Evolutionary conservation across 768 basidiomycete genomes (phyloP), one percentile per base, ranked within the genome.

Genomic region (Lactifluus hygrophoroides): DNA sequence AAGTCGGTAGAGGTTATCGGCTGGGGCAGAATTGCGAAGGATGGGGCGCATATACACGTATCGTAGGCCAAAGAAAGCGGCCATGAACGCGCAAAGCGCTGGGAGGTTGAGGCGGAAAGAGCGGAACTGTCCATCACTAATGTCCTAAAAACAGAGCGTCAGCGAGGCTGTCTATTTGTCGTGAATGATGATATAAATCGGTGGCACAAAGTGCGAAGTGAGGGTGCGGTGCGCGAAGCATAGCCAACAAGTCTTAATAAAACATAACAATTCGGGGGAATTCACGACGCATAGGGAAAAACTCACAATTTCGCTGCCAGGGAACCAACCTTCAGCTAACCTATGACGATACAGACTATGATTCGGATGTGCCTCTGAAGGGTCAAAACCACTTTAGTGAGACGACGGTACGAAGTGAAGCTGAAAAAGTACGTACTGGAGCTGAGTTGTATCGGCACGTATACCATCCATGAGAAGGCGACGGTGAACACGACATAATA

Each of bases 111-210:
- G 76, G 38, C 96, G 82, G 71, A 99, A 96, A 3, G 84, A 80
- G 25, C 87, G 86, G 69, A 94, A 97, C 74, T 98, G 96, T 0
- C 78, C 74, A 66, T 98, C 96, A 62, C 90, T 92, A 67, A 87
- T 90, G 71, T 99, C 96, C 95, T 97, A 43, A 48, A n/a, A 21
- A 49, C 37, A 10, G 16, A 9, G 10, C 34, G 17, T 54, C 16
- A 49, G 53, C 3, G n/a, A 14, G 45, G 5, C 4, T 16, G 30
- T 37, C 21, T 34, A 21, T 42, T 27, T 1, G 21, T 32, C 14
- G 11, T n/a, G n/a, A 46, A 23, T n/a, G 25, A 21, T 8, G 3
- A 51, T 8, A 11, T 16, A 43, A 14, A 19, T 19, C 21, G 13
- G 16, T 9, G 40, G 19, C 21, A 16, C 14, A 8, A 16, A 16